Conservation (phyloP, 179 eudicot genomes). For the Monotropa hypopitys region DNA sequence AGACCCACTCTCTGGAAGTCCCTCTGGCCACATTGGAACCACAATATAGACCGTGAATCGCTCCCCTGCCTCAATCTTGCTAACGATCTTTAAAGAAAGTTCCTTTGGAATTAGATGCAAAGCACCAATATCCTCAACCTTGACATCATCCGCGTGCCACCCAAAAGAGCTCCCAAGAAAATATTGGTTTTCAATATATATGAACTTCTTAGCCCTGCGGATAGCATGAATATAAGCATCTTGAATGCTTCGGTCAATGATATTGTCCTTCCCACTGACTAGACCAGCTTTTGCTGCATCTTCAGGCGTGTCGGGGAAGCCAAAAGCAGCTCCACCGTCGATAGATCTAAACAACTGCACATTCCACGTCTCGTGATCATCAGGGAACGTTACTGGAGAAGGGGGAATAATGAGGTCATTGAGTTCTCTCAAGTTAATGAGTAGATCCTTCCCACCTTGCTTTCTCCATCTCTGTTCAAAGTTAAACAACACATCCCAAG, state of each 20-base stretch:
- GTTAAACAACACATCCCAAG: conserved; percentile 72
- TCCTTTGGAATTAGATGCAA: conserved; percentile 66
- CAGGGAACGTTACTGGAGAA: conserved; percentile 44
- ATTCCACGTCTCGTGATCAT: conserved; percentile 66
- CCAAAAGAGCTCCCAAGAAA: conserved; percentile 58
- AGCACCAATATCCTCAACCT: conserved; percentile 40
- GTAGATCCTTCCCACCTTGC: conserved; percentile 52
- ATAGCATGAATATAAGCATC: conserved; percentile 72
- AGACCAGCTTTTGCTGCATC: conserved; percentile 63
- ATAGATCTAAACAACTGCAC: conserved; percentile 71
- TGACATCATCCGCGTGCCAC: conserved; percentile 37
- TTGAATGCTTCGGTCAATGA: conserved; percentile 64
- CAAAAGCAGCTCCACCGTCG: conserved; percentile 73
- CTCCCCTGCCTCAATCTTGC: conserved; percentile 69
- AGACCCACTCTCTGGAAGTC: conserved; percentile 57
- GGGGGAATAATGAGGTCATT: conserved; percentile 41
- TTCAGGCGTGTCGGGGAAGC: conserved; percentile 69
- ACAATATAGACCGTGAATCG: conserved; percentile 59
- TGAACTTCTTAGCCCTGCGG: conserved; percentile 57
- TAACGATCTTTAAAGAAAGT: conserved; percentile 53
- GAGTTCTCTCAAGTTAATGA: conserved; percentile 39
- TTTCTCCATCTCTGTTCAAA: conserved; percentile 81
- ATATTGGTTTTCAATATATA: conserved; percentile 72
- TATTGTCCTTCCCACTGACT: conserved; percentile 59
- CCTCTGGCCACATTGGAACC: conserved; percentile 89